Conservation (phyloP, 2,329 filamentous ascomycete species). For the Diplodia mutila region DNA sequence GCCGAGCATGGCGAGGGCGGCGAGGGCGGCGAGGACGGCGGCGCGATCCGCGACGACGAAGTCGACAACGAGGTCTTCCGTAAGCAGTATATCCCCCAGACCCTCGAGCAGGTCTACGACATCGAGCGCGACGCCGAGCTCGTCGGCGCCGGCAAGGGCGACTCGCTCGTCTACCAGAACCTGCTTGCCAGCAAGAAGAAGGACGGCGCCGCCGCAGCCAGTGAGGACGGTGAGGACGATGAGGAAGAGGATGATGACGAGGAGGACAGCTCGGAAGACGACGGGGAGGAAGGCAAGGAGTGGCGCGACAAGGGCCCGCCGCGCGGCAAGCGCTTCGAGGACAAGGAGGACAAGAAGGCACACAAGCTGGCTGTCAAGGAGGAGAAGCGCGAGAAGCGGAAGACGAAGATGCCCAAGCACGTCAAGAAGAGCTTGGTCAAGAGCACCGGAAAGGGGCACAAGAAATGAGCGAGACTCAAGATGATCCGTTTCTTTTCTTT, state of each 20-base stretch:
- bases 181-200: constrained; percentile 69
- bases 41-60: constrained; percentile 56
- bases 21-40: constrained; percentile 45
- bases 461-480: constrained; percentile 3
- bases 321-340: constrained; percentile 66
- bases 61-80: constrained; percentile 92
- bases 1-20: constrained; percentile 50
- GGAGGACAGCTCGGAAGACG: constrained; percentile 30
- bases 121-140: constrained; percentile 86
- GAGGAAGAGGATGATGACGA: constrained; percentile 38
- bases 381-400: constrained; percentile 89
- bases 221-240: constrained; percentile 43
- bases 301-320: constrained; percentile 40
- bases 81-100: constrained; percentile 96
- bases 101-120: constrained; percentile 93
- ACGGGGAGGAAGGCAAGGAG: constrained; percentile 15
- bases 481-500: neutral
- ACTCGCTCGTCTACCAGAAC: constrained; percentile 81
- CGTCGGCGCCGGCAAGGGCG: constrained; percentile 72
- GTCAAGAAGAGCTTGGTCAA: constrained; percentile 86
- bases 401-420: constrained; percentile 95
- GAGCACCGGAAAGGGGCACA: constrained; percentile 9
- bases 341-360: constrained; percentile 86
- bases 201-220: constrained; percentile 45
- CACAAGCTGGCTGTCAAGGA: constrained; percentile 94